Conservation (phyloP, 2,329 filamentous ascomycete genomes). For the Westerdykella aurantiaca region DNA sequence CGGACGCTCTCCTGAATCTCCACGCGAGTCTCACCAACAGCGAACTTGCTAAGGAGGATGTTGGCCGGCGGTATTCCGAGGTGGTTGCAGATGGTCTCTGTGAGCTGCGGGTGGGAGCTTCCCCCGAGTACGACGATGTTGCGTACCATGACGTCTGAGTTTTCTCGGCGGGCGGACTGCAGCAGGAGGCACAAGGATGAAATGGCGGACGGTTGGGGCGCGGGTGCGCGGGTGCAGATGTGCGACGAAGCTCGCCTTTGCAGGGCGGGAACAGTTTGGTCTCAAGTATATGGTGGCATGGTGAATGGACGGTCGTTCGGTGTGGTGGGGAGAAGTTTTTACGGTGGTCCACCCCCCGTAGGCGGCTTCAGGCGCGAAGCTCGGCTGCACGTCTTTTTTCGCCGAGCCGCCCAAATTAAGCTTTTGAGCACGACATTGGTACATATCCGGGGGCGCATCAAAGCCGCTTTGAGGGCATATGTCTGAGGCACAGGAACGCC, state of each 20-base stretch:
- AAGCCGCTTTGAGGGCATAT: too few species aligned
- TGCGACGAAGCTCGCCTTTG: neutral
- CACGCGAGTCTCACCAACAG: slow-evolving; percentile 87
- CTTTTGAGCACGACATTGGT: too few species aligned
- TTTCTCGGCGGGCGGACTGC: neutral
- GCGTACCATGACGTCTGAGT: slow-evolving; percentile 66
- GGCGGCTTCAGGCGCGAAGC: too few species aligned
- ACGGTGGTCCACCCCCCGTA: neutral
- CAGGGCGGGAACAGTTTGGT: neutral
- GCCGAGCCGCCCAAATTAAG: too few species aligned
- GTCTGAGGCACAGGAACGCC: too few species aligned
- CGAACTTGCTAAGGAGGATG: slow-evolving; percentile 84
- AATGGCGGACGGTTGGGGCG: neutral
- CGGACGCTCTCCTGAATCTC: slow-evolving; percentile 96
- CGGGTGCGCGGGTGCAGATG: neutral
- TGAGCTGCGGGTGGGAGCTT: slow-evolving; percentile 83
- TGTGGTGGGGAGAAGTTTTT: neutral
- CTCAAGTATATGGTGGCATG: neutral
- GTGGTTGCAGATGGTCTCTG: slow-evolving; percentile 79
- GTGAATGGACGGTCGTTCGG: neutral
- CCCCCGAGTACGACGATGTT: slow-evolving; percentile 93
- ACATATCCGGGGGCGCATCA: too few species aligned
- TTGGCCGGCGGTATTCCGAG: slow-evolving; percentile 82
- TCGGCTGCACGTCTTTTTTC: too few species aligned
- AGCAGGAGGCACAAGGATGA: neutral